Conservation (phyloP, 345 rosid genomes). For the Isatis tinctoria region DNA sequence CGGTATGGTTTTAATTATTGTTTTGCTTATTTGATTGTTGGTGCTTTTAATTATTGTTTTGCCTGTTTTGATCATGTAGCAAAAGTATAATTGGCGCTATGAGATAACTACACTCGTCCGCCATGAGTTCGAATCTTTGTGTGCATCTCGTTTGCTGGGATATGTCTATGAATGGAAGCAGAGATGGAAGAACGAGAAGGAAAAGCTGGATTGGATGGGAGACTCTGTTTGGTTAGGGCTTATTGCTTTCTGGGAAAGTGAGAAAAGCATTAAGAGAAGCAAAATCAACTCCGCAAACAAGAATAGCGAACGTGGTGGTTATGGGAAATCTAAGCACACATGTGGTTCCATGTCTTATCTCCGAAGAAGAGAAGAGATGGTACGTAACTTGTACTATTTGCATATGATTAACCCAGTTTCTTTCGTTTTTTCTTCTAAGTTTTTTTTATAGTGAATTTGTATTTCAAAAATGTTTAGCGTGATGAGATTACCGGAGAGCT, state of each 20-base stretch:
- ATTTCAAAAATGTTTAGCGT: neutral
- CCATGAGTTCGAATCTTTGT: neutral
- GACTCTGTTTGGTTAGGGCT: neutral
- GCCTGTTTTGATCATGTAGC: neutral
- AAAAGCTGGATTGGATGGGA: neutral
- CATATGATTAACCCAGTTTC: neutral
- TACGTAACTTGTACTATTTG: neutral
- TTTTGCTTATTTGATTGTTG: neutral
- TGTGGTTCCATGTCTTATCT: neutral
- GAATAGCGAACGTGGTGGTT: neutral
- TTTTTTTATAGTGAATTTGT: neutral
- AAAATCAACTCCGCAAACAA: neutral
- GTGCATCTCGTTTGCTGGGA: neutral
- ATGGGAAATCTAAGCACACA: neutral
- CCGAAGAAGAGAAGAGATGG: neutral
- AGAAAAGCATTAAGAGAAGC: neutral
- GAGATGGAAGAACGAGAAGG: neutral
- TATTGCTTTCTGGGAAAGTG: neutral
- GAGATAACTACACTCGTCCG: neutral
- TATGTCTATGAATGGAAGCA: neutral
- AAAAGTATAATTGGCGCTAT: neutral
- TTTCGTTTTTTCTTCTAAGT: neutral
- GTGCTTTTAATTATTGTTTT: neutral
- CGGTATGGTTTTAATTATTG: no score
- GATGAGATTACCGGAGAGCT: neutral